A percentile compares a stretch with the other conserved stretches of the same genome.
Evolutionary conservation across 2,329 filamentous ascomycete species (phyloP).

Genomic region (Aspergillus pseudonomiae): DNA sequence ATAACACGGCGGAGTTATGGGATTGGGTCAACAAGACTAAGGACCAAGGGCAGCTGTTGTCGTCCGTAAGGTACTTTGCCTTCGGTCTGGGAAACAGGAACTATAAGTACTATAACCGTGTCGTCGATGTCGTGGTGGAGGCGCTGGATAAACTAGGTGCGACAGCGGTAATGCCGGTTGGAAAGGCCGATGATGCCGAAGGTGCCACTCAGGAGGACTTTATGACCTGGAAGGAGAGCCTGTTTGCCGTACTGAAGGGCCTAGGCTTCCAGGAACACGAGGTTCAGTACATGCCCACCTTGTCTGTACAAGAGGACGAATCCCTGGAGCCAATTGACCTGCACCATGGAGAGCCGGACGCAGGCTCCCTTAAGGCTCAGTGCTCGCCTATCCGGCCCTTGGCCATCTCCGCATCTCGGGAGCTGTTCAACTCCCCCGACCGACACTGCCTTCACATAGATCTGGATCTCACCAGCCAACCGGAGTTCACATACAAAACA

Average conservation of each 20-base stretch:
- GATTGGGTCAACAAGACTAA: constrained; percentile 79
- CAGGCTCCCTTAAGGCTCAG: constrained; percentile 70
- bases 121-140: constrained; percentile 84
- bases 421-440: constrained; percentile 78
- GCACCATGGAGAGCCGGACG: constrained; percentile 87
- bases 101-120: constrained; percentile 95
- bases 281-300: constrained; percentile 83
- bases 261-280: constrained; percentile 86
- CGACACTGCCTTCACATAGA: constrained; percentile 91
- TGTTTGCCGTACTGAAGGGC: constrained; percentile 79
- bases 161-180: constrained; percentile 74
- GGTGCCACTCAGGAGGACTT: constrained; percentile 98
- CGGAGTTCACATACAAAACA: constrained; percentile 86
- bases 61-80: constrained; percentile 76
- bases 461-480: constrained; percentile 73
- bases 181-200: constrained; percentile 89
- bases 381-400: constrained; percentile 75
- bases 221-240: constrained; percentile 91
- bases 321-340: constrained; percentile 74
- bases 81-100: constrained; percentile 96
- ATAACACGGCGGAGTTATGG: constrained; percentile 90
- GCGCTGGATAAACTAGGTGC: constrained; percentile 76
- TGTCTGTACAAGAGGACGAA: constrained; percentile 72
- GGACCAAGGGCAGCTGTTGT: constrained; percentile 53
- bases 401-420: constrained; percentile 79